These are phyloP conservation scores for Nyssa sinensis DNA, from an alignment of 148 eudicot species.

Conservation along the genomic window DNA sequence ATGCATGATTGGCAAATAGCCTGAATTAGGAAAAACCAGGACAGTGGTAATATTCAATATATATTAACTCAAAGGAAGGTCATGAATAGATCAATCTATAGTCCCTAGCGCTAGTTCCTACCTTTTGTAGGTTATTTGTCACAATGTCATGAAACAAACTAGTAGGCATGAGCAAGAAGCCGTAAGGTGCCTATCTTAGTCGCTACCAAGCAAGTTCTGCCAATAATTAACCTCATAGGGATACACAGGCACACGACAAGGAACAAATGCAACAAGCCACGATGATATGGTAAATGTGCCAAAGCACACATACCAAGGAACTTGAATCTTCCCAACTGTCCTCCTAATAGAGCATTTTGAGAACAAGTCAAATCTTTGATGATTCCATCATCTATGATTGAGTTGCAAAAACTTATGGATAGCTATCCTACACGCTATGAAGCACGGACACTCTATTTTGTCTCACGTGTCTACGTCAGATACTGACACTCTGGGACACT, in stretches of 20 bases:
- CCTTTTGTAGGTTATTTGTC: not conserved
- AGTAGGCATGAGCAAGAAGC: not conserved
- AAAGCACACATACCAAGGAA: not conserved
- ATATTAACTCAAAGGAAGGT: not conserved
- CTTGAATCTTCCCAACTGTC: not conserved
- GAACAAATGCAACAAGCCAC: not conserved
- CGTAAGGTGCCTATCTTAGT: not conserved
- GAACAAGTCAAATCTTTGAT: no score
- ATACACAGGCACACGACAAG: not conserved
- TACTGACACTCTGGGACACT: no score
- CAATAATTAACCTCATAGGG: not conserved
- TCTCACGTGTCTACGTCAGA: no score
- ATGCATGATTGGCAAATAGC: not conserved
- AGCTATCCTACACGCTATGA: no score
- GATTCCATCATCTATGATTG: no score
- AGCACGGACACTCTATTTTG: no score
- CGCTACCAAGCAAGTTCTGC: slow-evolving; percentile 1
- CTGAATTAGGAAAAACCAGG: not conserved
- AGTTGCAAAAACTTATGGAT: no score
- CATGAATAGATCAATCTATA: not conserved
- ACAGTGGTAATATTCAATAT: not conserved
- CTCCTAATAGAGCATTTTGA: no score
- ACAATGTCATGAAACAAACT: not conserved
- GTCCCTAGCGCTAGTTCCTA: not conserved
- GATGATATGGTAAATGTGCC: not conserved